Evolutionary conservation across 2,329 filamentous ascomycete genomes (phyloP).

Genomic region (Colletotrichum eleusines): DNA sequence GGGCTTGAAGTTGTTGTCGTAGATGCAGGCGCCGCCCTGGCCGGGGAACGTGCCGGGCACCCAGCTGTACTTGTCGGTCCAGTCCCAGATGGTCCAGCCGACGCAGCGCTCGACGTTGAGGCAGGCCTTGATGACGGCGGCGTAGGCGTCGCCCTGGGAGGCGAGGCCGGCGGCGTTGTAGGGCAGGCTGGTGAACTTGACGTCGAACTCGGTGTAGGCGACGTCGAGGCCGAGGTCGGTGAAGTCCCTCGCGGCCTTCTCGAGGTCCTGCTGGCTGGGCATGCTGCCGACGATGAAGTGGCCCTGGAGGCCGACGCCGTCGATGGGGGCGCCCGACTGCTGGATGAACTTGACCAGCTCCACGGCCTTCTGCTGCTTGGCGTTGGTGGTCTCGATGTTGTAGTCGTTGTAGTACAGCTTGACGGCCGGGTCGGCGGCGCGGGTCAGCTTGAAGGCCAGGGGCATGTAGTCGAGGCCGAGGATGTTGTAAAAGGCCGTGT

Average conservation of each 20-base stretch:
- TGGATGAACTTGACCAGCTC: conserved; percentile 51
- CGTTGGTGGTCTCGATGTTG: conserved; percentile 50
- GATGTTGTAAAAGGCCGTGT: conserved; percentile 55
- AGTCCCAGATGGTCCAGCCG: conserved; percentile 62
- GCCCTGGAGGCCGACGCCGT: conserved; percentile 64
- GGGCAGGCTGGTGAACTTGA: conserved; percentile 57
- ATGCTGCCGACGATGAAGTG: conserved; percentile 61
- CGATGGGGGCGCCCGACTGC: conserved; percentile 58
- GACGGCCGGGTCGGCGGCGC: conserved; percentile 26
- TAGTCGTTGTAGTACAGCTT: conserved; percentile 7
- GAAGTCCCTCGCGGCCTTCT: conserved; percentile 52
- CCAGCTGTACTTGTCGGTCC: conserved; percentile 54
- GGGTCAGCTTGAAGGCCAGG: conserved; percentile 56
- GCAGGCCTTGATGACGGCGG: conserved; percentile 52
- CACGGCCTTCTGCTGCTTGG: conserved; percentile 51
- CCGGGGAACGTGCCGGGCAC: conserved; percentile 54
- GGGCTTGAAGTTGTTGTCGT: conserved; percentile 50
- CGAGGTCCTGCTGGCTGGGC: conserved; percentile 53
- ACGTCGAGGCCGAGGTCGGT: conserved; percentile 56
- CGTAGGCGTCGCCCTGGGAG: conserved; percentile 63
- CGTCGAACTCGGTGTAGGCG: conserved; percentile 62
- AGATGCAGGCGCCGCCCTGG: conserved; percentile 55
- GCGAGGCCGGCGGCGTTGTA: conserved; percentile 53
- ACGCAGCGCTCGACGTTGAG: conserved; percentile 54
- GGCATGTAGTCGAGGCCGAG: conserved; percentile 60